Percentiles rank a stretch among this genome's conserved stretches.
phyloP scores from a whole-genome alignment of 2,329 filamentous ascomycete genomes.

The Fonsecaea nubica region DNA sequence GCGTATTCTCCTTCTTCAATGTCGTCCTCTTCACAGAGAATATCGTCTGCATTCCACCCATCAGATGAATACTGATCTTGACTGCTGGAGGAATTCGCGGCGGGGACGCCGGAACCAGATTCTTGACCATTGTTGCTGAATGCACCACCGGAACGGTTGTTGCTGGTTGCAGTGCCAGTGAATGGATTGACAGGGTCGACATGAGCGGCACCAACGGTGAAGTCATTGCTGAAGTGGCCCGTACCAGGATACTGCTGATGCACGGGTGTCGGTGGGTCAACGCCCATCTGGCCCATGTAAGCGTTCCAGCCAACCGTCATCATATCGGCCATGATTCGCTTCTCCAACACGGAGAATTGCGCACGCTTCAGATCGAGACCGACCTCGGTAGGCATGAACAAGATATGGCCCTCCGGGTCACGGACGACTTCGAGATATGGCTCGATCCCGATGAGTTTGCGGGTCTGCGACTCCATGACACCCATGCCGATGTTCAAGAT shows the following conservation, averaged over 20 bases:
- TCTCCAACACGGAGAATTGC: conserved; percentile 28
- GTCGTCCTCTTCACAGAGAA: conserved; percentile 5
- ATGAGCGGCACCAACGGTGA: background rate
- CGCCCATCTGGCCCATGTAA: conserved; percentile 22
- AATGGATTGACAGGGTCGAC: background rate
- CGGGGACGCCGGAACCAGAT: background rate
- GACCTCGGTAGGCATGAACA: conserved; percentile 26
- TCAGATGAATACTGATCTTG: background rate
- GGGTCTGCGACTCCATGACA: conserved; percentile 24
- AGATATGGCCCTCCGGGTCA: conserved; percentile 28
- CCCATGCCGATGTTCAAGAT: conserved; percentile 32
- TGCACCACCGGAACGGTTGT: background rate
- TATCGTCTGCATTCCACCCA: background rate
- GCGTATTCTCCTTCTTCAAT: background rate
- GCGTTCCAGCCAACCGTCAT: conserved; percentile 30
- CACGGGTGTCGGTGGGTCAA: background rate
- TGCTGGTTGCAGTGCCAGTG: background rate
- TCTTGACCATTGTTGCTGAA: background rate
- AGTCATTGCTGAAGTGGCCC: background rate
- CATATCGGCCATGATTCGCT: conserved; percentile 23
- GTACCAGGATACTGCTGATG: background rate
- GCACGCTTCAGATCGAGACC: conserved; percentile 26
- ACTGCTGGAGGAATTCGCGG: background rate
- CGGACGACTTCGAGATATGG: conserved; percentile 26
- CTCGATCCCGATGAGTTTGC: conserved; percentile 20